Base-by-base conservation (phyloP, 352 stramenopile species). In the Phytophthora palmivora region DNA sequence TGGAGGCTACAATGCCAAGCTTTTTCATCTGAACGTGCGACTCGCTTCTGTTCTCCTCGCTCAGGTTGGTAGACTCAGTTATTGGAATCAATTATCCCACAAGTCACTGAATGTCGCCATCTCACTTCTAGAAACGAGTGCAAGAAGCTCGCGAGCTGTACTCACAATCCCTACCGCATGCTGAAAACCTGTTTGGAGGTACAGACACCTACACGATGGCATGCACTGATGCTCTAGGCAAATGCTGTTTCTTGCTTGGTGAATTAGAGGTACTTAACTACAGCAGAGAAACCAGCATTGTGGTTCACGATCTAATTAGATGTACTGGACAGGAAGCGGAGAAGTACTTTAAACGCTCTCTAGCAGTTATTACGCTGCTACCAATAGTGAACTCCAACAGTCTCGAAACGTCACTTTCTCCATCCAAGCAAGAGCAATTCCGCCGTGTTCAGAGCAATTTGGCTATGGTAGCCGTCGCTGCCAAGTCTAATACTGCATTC, bases 371-470 rank as follows among this genome's bases (percentile, higher is more conserved):
- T 9, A 50, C 67, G 7, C 24, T 55, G 21, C 24, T 34, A 0
- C 41, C 46, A 41, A 57, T n/a, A 19, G 6, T 14, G 21, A 58
- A 5, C 41, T 26, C 38, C 11, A 37, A 37, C 18, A 46, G n/a
- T 14, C 36, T 32, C 42, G 44, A 47, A 48, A 28, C 33, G 22
- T 10, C 48, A 24, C 19, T 45, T 21, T 52, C 57, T 54, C 22
- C 44, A n/a, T 24, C 53, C 41, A 37, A 19, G 19, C 42, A 67
- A 9, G 48, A 72, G 16, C 54, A 7, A 30, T 63, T 71, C 16
- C 64, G 65, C n/a, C 84, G 81, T 6, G 67, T 63, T 32, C 72
- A 88, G 55, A 87, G 77, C 60, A 92, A 92, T 49, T 32, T 92
- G 19, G 84, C 79, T 10, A 69, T 87, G 63, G 53, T 89, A 12